Conservation (phyloP, 192 early-diverging fungal genomes). For the Thoreauomyces humboldtii region DNA sequence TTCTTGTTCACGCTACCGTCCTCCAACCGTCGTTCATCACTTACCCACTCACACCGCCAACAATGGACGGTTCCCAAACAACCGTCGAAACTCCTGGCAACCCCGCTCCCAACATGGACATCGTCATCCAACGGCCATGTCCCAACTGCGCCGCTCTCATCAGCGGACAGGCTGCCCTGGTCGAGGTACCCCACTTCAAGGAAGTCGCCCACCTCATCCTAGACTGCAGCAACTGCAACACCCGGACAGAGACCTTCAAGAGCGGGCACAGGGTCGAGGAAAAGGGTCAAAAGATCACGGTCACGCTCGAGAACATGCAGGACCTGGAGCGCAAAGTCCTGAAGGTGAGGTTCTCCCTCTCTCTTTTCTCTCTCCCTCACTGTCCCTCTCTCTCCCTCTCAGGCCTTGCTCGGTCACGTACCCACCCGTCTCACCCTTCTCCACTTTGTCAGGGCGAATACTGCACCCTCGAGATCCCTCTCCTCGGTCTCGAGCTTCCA, state of each 20-base stretch:
- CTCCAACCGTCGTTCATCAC: no score
- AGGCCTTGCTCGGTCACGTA: no score
- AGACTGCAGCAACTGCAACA: slow-evolving; percentile 16
- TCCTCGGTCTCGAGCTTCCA: slow-evolving; percentile 14
- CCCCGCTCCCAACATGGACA: no score
- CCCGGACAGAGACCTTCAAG: slow-evolving; percentile 13
- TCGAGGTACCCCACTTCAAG: slow-evolving; percentile 19
- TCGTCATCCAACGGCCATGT: slow-evolving; percentile 14
- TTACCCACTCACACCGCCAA: no score
- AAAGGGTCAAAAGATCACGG: slow-evolving; percentile 3
- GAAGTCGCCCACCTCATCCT: slow-evolving; percentile 18
- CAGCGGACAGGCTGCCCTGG: slow-evolving; percentile 10
- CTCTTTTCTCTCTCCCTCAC: neutral
- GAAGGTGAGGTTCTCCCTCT: slow-evolving; percentile 4
- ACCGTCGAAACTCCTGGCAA: no score
- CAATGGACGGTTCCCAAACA: no score
- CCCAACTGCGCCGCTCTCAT: slow-evolving; percentile 6
- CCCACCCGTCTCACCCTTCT: no score
- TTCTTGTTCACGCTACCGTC: no score
- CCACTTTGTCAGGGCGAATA: slow-evolving; percentile 7
- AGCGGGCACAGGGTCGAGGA: slow-evolving; percentile 19
- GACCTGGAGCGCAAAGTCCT: neutral
- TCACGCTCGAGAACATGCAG: slow-evolving; percentile 1
- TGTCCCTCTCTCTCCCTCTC: no score
- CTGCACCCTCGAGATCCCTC: slow-evolving; percentile 21